Conservation (phyloP, 2,329 filamentous ascomycete genomes). For the Penicillium oxalicum region DNA sequence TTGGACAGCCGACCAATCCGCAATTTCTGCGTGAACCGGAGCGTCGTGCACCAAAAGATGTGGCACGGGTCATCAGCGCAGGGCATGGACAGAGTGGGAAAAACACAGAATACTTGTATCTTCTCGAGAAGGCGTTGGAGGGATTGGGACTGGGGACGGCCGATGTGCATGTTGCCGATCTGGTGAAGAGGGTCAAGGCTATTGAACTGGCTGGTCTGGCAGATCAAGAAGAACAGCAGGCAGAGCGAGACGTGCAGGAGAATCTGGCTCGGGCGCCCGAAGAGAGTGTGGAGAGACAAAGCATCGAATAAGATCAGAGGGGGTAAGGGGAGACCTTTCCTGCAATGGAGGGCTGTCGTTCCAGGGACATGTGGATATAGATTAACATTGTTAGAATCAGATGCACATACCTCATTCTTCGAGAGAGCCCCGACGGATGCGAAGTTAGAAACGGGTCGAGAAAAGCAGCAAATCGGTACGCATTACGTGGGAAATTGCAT, state of each 20-base stretch:
- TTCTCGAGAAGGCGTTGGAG: slow-evolving; percentile 68
- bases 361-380: no score
- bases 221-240: slow-evolving; percentile 28
- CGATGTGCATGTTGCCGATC: slow-evolving; percentile 77
- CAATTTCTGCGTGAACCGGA: slow-evolving; percentile 63
- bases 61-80: slow-evolving; percentile 74
- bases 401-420: no score
- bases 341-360: slow-evolving; percentile 3
- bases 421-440: no score
- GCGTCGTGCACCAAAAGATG: slow-evolving; percentile 64
- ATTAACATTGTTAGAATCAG: no score
- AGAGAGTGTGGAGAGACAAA: slow-evolving; percentile 7
- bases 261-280: slow-evolving; percentile 17
- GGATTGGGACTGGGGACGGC: slow-evolving; percentile 68
- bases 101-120: slow-evolving; percentile 83
- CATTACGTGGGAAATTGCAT: no score
- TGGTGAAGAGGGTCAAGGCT: slow-evolving; percentile 65
- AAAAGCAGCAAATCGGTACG: no score
- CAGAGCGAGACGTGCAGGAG: slow-evolving; percentile 24
- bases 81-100: slow-evolving; percentile 78
- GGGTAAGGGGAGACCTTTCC: slow-evolving; percentile 2
- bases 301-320: slow-evolving; percentile 14
- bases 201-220: slow-evolving; percentile 46
- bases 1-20: slow-evolving; percentile 85
- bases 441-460: no score